Evolutionary conservation across 768 basidiomycete species (phyloP).

Genomic region (Boletus rubropictus): DNA sequence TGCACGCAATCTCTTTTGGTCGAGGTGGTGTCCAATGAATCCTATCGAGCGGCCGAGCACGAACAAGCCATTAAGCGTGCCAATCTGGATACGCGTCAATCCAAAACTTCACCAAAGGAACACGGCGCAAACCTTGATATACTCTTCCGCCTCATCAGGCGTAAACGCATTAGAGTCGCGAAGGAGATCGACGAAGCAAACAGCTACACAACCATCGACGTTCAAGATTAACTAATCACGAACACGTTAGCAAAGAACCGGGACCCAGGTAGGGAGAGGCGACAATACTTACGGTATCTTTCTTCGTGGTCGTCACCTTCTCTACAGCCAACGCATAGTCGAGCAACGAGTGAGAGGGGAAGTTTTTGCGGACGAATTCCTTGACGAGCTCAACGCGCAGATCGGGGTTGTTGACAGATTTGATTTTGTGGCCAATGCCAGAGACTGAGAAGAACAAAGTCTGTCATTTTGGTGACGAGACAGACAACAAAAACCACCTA

Average conservation of each 20-base stretch:
- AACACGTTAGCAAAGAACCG: not conserved
- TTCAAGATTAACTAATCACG: conserved; percentile 76
- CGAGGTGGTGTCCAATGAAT: conserved; percentile 93
- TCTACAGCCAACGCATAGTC: conserved; percentile 96
- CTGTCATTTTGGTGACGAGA: conserved; percentile 2
- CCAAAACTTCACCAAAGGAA: not conserved
- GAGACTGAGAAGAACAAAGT: conserved; percentile 49
- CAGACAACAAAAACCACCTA: conserved; percentile 33
- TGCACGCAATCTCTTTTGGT: conserved; percentile 92
- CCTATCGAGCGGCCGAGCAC: conserved; percentile 97
- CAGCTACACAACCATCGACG: conserved; percentile 93
- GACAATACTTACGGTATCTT: conserved; percentile 64
- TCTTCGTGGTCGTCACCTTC: conserved; percentile 96
- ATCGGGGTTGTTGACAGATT: conserved; percentile 95
- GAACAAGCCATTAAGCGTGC: conserved; percentile 93
- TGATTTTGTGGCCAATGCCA: conserved; percentile 99
- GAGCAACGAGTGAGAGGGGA: conserved; percentile 89
- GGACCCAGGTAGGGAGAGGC: not conserved
- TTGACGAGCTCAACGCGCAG: conserved; percentile 90
- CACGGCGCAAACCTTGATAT: conserved; percentile 60
- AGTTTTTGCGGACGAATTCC: conserved; percentile 92
- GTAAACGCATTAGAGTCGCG: conserved; percentile 92
- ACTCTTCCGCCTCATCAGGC: conserved; percentile 92
- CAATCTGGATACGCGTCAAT: conserved; percentile 44
- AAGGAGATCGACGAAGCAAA: conserved; percentile 93